phyloP scores from a whole-genome alignment of 2,329 filamentous ascomycete genomes.

The Colletotrichum orbiculare region DNA sequence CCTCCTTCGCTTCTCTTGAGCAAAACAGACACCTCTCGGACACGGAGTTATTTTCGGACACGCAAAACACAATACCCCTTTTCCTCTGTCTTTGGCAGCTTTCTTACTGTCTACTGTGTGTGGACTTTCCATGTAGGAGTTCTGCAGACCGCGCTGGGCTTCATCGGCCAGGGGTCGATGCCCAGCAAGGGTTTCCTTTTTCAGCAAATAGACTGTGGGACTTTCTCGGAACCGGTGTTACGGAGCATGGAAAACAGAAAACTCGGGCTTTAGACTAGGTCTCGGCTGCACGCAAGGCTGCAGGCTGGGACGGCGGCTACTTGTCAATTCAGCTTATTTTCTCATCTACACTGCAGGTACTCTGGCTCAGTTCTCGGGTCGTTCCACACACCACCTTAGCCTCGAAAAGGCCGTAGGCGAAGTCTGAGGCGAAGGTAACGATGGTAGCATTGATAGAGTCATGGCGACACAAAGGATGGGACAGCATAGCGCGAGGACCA shows the following conservation, averaged over 20 bases:
- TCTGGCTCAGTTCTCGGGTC: not conserved
- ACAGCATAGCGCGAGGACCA: too few relatives aligned
- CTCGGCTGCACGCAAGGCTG: conserved; percentile 31
- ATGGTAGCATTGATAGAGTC: too few relatives aligned
- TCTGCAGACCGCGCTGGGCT: not conserved
- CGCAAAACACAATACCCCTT: conserved; percentile 20
- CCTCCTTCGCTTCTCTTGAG: too few relatives aligned
- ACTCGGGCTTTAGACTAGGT: conserved; percentile 32
- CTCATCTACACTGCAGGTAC: conserved; percentile 1
- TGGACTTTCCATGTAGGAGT: not conserved
- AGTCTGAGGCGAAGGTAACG: too few relatives aligned
- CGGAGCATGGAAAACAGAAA: conserved; percentile 33
- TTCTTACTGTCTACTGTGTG: not conserved
- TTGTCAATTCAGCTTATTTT: conserved; percentile 26
- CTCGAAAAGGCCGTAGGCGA: too few relatives aligned
- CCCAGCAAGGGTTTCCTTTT: conserved; percentile 1
- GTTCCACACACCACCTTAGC: too few relatives aligned
- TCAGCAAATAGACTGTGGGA: conserved; percentile 31
- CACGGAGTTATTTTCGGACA: conserved; percentile 23
- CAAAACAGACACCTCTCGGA: too few relatives aligned
- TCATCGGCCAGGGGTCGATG: too few relatives aligned
- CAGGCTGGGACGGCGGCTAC: conserved; percentile 28
- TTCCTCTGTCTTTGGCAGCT: not conserved
- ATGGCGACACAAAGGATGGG: too few relatives aligned
- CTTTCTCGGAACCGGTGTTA: conserved; percentile 22